These are phyloP conservation scores for Pythium folliculosum DNA, from an alignment of 352 stramenopile genomes.

Conservation along the genomic window DNA sequence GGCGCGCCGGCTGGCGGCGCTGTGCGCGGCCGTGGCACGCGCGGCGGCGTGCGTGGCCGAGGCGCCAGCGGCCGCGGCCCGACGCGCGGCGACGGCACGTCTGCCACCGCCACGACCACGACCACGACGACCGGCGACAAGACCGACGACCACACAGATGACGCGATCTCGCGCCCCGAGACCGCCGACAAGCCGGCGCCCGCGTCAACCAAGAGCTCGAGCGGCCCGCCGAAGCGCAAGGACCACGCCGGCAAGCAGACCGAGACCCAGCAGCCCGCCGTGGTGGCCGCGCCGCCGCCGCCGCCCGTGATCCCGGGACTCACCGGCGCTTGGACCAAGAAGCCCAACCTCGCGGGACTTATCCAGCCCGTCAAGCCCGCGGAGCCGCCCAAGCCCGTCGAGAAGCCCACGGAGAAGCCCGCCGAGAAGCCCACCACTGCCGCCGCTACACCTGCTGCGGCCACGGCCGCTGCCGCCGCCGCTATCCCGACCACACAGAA, in stretches of 20 bases:
- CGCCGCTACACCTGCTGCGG: background rate
- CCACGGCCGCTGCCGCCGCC: background rate
- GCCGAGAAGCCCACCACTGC: constrained; percentile 7
- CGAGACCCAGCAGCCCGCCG: constrained; percentile 35
- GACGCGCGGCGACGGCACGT: constrained; percentile 34
- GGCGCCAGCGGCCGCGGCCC: constrained; percentile 33
- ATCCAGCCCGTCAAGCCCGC: constrained; percentile 25
- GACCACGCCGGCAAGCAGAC: constrained; percentile 42
- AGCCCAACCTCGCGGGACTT: constrained; percentile 29
- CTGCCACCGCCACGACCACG: constrained; percentile 49
- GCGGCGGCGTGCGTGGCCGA: constrained; percentile 50
- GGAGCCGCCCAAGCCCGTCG: constrained; percentile 25
- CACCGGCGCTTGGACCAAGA: constrained; percentile 35
- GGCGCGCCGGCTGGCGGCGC: constrained; percentile 33
- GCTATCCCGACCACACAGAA: background rate
- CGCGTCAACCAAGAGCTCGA: constrained; percentile 34
- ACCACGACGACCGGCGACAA: constrained; percentile 30
- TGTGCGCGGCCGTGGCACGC: constrained; percentile 53
- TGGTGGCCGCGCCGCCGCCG: constrained; percentile 20
- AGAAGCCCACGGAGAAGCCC: constrained; percentile 15
- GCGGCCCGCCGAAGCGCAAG: constrained; percentile 34
- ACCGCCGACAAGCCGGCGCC: constrained; percentile 18
- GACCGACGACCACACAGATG: constrained; percentile 48
- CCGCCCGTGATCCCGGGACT: constrained; percentile 31
- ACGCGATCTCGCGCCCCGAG: constrained; percentile 31